These are phyloP conservation scores for Aurantiochytrium sp. DNA, from an alignment of 108 stramenopile genomes.

Conservation along the genomic window DNA sequence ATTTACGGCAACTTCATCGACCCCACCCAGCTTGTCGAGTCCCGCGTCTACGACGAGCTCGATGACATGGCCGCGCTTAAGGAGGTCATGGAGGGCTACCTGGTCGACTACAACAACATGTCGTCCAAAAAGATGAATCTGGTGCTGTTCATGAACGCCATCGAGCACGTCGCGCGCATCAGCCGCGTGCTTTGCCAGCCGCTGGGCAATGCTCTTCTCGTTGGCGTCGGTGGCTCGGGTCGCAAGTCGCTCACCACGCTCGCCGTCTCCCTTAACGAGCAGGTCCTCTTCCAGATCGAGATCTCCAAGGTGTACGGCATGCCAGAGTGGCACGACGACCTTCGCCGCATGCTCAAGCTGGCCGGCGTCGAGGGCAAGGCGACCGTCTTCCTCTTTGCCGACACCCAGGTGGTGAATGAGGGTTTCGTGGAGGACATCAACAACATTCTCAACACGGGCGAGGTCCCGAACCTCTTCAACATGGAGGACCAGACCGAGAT, in stretches of 20 bases:
- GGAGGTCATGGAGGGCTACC: constrained; percentile 59
- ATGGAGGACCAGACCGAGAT: constrained; percentile 55
- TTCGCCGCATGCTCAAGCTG: constrained; percentile 50
- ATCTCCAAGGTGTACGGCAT: constrained; percentile 59
- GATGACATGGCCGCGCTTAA: constrained; percentile 42
- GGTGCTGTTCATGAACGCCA: constrained; percentile 62
- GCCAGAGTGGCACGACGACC: constrained; percentile 61
- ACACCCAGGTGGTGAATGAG: constrained; percentile 64
- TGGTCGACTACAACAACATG: constrained; percentile 60
- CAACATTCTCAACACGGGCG: constrained; percentile 66
- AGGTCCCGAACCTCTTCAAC: constrained; percentile 63
- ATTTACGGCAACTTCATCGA: constrained; percentile 58
- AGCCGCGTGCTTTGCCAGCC: constrained; percentile 58
- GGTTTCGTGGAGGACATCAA: constrained; percentile 65
- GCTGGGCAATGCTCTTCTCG: constrained; percentile 61
- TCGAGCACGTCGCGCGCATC: constrained; percentile 63
- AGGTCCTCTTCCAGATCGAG: constrained; percentile 58
- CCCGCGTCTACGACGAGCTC: constrained; percentile 52
- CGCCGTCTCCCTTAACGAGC: constrained; percentile 56
- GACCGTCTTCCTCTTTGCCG: constrained; percentile 63
- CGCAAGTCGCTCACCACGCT: constrained; percentile 61
- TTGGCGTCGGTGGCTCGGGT: constrained; percentile 64
- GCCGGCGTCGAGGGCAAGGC: constrained; percentile 53
- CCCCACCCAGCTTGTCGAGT: constrained; percentile 36
- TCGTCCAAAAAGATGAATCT: constrained; percentile 49